Percentiles rank a stretch among this genome's conserved stretches.
phyloP scores from a whole-genome alignment of 148 eudicot species.

The Amaranthus cruentus region DNA sequence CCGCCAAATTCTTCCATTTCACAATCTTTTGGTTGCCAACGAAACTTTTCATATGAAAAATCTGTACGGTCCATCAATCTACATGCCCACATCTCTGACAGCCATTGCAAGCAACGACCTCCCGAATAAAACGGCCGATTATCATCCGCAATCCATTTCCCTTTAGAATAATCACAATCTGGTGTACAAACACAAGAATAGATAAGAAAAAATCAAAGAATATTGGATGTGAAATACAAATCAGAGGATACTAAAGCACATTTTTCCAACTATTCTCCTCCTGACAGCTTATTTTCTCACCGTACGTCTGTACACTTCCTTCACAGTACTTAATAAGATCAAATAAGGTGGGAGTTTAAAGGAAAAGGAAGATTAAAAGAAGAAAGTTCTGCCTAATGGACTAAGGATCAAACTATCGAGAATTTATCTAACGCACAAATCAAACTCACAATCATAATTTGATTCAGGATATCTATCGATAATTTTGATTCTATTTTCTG shows the following conservation, averaged over 20 bases:
- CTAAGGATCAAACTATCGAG: neutral
- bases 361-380: neutral
- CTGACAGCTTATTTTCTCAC: neutral
- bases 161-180: constrained; percentile 78
- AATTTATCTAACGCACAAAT: neutral
- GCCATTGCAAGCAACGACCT: constrained; percentile 82
- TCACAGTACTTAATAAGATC: neutral
- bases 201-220: neutral
- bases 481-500: neutral
- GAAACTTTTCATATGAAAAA: constrained; percentile 76
- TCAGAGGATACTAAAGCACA: neutral
- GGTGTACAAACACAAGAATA: constrained; percentile 25
- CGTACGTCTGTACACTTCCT: neutral
- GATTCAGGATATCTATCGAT: neutral
- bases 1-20: constrained; percentile 68
- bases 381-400: neutral
- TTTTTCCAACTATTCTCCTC: neutral
- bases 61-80: constrained; percentile 74
- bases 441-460: neutral
- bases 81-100: constrained; percentile 97
- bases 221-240: neutral
- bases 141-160: constrained; percentile 82
- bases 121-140: constrained; percentile 83
- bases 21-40: constrained; percentile 85
- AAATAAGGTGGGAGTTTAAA: too few relatives aligned